A percentile compares a stretch with the other conserved stretches of the same genome.
Evolutionary conservation across 1,139 yeast genomes (phyloP).

Genomic region (Entelexis paramagnoliae): DNA sequence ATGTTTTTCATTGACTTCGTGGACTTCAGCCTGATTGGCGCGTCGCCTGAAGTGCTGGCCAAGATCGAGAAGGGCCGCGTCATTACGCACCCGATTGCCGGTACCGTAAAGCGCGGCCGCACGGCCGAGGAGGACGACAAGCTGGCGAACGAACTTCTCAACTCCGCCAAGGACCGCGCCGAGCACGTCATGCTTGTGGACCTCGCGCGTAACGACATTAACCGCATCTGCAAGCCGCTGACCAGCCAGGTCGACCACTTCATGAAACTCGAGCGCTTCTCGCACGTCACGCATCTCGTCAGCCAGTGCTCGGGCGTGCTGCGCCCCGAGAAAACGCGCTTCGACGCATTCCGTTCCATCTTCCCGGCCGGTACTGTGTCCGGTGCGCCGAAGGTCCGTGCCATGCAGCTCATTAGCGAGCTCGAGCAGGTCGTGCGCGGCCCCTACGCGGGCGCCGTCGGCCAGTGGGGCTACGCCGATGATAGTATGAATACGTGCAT

Average conservation of each 20-base stretch:
- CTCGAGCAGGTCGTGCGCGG: slow-evolving; percentile 89
- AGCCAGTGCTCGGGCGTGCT: slow-evolving; percentile 90
- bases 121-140: slow-evolving; percentile 85
- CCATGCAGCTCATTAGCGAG: slow-evolving; percentile 89
- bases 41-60: slow-evolving; percentile 89
- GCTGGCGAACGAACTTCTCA: slow-evolving; percentile 60
- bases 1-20: slow-evolving; percentile 83
- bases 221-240: slow-evolving; percentile 81
- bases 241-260: slow-evolving; percentile 80
- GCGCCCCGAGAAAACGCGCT: slow-evolving; percentile 72
- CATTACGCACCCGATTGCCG: slow-evolving; percentile 95
- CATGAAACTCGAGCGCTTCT: slow-evolving; percentile 80
- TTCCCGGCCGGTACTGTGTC: slow-evolving; percentile 99
- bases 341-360: slow-evolving; percentile 92
- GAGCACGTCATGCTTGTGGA: slow-evolving; percentile 98
- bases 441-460: slow-evolving; percentile 98
- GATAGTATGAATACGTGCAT: slow-evolving; percentile 93
- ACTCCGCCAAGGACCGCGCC: slow-evolving; percentile 86
- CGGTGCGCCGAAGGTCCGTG: slow-evolving; percentile 95
- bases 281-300: slow-evolving; percentile 95
- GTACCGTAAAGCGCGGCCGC: slow-evolving; percentile 82
- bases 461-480: slow-evolving; percentile 93
- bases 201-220: slow-evolving; percentile 89
- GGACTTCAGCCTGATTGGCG: slow-evolving; percentile 82
- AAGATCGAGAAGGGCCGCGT: slow-evolving; percentile 71